Base-by-base conservation (phyloP, 2,329 filamentous ascomycete species). In the Dactylellina parvicollis region DNA sequence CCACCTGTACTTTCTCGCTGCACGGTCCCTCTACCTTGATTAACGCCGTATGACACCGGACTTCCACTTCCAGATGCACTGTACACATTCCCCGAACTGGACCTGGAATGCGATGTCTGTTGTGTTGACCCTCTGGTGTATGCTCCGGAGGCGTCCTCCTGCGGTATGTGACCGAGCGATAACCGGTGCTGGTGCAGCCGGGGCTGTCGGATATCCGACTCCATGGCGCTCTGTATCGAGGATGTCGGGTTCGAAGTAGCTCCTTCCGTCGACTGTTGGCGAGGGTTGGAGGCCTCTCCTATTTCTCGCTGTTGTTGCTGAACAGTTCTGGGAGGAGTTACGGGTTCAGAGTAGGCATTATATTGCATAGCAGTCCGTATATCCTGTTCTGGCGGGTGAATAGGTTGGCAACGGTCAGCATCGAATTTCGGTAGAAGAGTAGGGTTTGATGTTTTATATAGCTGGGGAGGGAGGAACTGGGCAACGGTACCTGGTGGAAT, bases 171-270 rank as follows among this genome's bases (percentile, higher is more conserved):
- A 7, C 69, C 69, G 4, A 73, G 47, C 24, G 69, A 73, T 24
- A 73, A 60, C 9, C 69, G 69, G 26, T 73, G 69, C 47, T 73
- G 69, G 22, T 73, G 60, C 54, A 73, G 69, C 54, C 69, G 54
- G 20, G 69, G 69, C 42, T 73, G 69, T 60, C 69, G 69, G 24
- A 73, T 73, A 34, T 73, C 69, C 26, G 69, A 73, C 28, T 73
- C 69, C 69, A 73, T 73, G 60, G 69, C 69, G 69, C 36, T 73
- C 40, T 73, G 60, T 60, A 73, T 73, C 60, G 69, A 73, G 36
- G 67, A 65, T 46, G 44, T 57, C 47, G 46, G 38, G 42, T 56
- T 36, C 24, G 49, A 32, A 49, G 38, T 30, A 24, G 40, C 26
- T 8, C 38, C n/a, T 10, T 65, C 60, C 34, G 40, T 55, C 30